Percentiles rank a stretch among this genome's conserved stretches.
Evolutionary conservation across 1,284 basidiomycete genomes (phyloP).

Genomic region (Tilletia caries): DNA sequence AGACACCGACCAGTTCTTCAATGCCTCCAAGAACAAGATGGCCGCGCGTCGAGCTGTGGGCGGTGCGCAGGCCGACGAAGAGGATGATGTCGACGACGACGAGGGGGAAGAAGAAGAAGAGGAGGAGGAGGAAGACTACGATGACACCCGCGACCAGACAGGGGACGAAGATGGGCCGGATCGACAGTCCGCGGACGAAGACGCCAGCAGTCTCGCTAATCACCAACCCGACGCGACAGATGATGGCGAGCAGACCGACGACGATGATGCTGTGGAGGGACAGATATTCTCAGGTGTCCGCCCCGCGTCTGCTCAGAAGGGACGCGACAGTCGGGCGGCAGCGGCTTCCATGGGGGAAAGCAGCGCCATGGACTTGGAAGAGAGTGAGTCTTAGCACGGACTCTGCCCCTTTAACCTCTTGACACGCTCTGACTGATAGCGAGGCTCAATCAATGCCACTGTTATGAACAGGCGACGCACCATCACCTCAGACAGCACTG

Average conservation of each 20-base stretch:
- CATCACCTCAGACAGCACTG: no score
- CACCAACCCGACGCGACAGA: neutral
- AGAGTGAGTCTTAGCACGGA: neutral
- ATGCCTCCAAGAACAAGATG: constrained; percentile 47
- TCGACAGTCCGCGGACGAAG: neutral
- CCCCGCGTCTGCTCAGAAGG: neutral
- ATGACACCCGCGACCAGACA: constrained; percentile 19
- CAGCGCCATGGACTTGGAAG: neutral
- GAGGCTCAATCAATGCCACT: no score
- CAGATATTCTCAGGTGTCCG: neutral
- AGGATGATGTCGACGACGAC: constrained; percentile 59
- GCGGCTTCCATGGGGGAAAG: neutral
- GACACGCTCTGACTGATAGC: no score
- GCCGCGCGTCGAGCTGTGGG: constrained; percentile 34
- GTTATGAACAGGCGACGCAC: no score
- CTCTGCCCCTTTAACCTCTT: neutral
- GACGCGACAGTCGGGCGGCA: neutral
- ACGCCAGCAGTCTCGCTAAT: neutral
- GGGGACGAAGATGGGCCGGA: constrained; percentile 13
- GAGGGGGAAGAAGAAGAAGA: constrained; percentile 62
- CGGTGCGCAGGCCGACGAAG: constrained; percentile 47
- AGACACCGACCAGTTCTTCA: constrained; percentile 47
- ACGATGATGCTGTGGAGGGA: constrained; percentile 1
- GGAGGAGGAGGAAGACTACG: constrained; percentile 55
- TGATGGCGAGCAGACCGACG: neutral